Conservation (phyloP, 1,284 basidiomycete genomes). For the Tylopilus orsonianus region DNA sequence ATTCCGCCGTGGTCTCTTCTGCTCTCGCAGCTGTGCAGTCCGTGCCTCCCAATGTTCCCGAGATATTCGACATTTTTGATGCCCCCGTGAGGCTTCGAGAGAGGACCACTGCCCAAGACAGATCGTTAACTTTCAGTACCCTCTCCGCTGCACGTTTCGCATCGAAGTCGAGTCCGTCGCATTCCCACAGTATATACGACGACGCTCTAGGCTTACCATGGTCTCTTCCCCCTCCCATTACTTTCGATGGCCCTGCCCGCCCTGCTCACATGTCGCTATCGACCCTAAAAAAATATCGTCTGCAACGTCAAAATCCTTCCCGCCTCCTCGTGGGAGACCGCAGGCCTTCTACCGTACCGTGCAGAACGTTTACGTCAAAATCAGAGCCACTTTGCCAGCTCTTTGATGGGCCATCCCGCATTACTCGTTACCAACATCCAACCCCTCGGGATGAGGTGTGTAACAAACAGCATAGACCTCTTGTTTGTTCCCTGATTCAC, state of each 20-base stretch:
- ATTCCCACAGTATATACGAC: slow-evolving; percentile 4
- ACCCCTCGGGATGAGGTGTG: slow-evolving; percentile 18
- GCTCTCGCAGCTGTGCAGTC: slow-evolving; percentile 6
- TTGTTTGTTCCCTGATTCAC: neutral
- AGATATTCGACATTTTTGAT: slow-evolving; percentile 44
- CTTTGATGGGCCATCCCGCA: slow-evolving; percentile 45
- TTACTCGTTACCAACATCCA: slow-evolving; percentile 25
- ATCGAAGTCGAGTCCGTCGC: neutral
- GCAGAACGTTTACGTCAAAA: slow-evolving; percentile 5
- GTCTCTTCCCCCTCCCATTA: slow-evolving; percentile 41
- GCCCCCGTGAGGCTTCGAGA: slow-evolving; percentile 38
- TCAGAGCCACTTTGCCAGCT: slow-evolving; percentile 33
- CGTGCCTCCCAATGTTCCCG: slow-evolving; percentile 7
- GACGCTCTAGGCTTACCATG: slow-evolving; percentile 16
- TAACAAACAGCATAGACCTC: neutral
- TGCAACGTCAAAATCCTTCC: slow-evolving; percentile 12
- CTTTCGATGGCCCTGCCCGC: slow-evolving; percentile 47
- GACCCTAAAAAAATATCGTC: slow-evolving; percentile 19
- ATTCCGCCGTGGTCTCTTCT: slow-evolving; percentile 9
- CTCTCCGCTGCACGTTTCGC: neutral
- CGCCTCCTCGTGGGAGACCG: neutral
- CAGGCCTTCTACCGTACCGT: slow-evolving; percentile 13
- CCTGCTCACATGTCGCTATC: slow-evolving; percentile 33
- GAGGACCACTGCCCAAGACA: slow-evolving; percentile 10
- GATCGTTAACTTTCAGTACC: neutral